phyloP scores from a whole-genome alignment of 495 filamentous ascomycete genomes.

The Penicillium fimorum region DNA sequence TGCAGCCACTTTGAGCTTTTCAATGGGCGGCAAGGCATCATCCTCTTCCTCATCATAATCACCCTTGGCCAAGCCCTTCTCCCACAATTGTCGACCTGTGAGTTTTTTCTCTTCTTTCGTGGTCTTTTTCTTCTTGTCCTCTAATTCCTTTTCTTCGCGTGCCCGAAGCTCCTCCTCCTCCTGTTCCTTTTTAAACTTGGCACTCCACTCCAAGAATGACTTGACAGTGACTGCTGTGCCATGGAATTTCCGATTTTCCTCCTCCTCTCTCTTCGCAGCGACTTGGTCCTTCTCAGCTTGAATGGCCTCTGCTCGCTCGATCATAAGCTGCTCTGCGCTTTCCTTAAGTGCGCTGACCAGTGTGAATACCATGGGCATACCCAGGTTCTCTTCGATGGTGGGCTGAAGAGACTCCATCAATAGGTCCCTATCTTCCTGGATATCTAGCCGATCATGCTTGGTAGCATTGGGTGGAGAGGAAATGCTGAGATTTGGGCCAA shows the following conservation, averaged over 20 bases:
- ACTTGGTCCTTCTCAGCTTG: constrained; percentile 62
- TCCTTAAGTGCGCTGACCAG: constrained; percentile 86
- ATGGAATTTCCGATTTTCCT: constrained; percentile 95
- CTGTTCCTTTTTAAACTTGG: constrained; percentile 74
- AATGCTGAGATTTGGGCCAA: constrained; percentile 75
- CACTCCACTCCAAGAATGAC: constrained; percentile 80
- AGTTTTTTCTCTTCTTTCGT: constrained; percentile 61
- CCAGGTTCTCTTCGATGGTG: constrained; percentile 82
- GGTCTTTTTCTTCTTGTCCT: constrained; percentile 68
- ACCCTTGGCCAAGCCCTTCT: constrained; percentile 70
- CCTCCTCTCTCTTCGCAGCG: constrained; percentile 71
- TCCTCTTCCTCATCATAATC: constrained; percentile 70
- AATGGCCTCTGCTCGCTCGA: constrained; percentile 62
- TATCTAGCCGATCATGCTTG: constrained; percentile 59
- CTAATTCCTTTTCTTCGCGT: constrained; percentile 69
- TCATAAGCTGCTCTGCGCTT: constrained; percentile 73
- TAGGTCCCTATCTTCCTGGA: constrained; percentile 65
- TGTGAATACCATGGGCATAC: constrained; percentile 98
- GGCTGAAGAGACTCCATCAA: constrained; percentile 67
- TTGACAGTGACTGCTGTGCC: constrained; percentile 83
- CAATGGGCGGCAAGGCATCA: constrained; percentile 56
- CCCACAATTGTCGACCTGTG: constrained; percentile 83
- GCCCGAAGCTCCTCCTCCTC: constrained; percentile 62
- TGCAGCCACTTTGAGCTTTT: constrained; percentile 65
- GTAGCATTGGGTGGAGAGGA: constrained; percentile 65